phyloP scores from a whole-genome alignment of 768 basidiomycete genomes.

The Suillus variegatus region DNA sequence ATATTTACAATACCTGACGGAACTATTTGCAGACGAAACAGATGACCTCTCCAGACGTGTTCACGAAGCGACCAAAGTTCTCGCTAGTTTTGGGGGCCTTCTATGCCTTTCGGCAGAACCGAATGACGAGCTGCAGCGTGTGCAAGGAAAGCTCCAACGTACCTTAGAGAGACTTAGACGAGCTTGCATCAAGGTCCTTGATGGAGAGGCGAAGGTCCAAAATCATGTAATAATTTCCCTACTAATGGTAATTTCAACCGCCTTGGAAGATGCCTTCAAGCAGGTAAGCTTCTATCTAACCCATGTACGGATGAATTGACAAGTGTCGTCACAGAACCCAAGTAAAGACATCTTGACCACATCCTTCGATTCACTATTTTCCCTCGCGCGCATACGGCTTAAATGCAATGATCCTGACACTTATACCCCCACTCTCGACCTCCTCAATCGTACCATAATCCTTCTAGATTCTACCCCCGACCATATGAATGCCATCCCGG shows the following conservation, averaged over 20 bases:
- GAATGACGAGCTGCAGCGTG: slow-evolving; percentile 39
- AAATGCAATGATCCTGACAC: slow-evolving; percentile 43
- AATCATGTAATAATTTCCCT: slow-evolving; percentile 27
- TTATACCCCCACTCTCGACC: slow-evolving; percentile 45
- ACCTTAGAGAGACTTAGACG: slow-evolving; percentile 62
- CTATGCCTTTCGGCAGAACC: slow-evolving; percentile 6
- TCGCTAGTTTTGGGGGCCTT: slow-evolving; percentile 23
- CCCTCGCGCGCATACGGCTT: slow-evolving; percentile 49
- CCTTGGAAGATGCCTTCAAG: slow-evolving; percentile 32
- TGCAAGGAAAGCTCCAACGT: slow-evolving; percentile 56
- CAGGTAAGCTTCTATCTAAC: slow-evolving; percentile 25
- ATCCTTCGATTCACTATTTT: slow-evolving; percentile 56
- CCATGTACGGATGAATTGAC: neutral
- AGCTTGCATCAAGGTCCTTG: slow-evolving; percentile 48
- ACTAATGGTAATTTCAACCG: slow-evolving; percentile 36
- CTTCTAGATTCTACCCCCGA: slow-evolving; percentile 22
- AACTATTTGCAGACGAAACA: neutral
- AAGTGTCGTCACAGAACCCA: slow-evolving; percentile 16
- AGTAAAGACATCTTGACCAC: slow-evolving; percentile 42
- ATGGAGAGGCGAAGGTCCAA: slow-evolving; percentile 25
- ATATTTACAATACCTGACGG: neutral
- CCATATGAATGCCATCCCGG: slow-evolving; percentile 18
- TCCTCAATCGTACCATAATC: slow-evolving; percentile 45
- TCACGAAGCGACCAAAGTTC: slow-evolving; percentile 17
- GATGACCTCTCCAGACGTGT: slow-evolving; percentile 22